Percentiles rank a stretch among this genome's conserved stretches.
phyloP scores from a whole-genome alignment of 1,284 basidiomycete genomes.

The Rhodofomes roseus region DNA sequence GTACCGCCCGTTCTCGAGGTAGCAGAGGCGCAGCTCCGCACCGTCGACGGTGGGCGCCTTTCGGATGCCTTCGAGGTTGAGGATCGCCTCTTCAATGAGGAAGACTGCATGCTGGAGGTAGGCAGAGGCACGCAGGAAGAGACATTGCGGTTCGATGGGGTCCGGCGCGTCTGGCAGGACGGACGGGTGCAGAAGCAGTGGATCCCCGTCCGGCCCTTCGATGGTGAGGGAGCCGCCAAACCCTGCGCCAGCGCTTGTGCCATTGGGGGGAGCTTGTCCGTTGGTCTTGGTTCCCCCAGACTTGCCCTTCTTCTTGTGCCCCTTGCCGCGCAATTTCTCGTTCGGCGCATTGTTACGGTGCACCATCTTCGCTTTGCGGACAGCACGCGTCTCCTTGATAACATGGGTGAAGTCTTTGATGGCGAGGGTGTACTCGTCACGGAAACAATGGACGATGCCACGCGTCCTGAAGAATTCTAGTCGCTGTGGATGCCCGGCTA shows the following conservation, averaged over 20 bases:
- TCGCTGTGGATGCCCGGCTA: constrained; percentile 62
- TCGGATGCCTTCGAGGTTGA: constrained; percentile 63
- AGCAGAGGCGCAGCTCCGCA: constrained; percentile 69
- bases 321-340: constrained; percentile 43
- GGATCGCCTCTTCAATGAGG: constrained; percentile 65
- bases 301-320: constrained; percentile 45
- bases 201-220: constrained; percentile 50
- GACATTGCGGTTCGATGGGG: constrained; percentile 75
- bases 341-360: constrained; percentile 40
- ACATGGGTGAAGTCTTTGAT: constrained; percentile 75
- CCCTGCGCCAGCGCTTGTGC: constrained; percentile 44
- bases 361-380: constrained; percentile 55
- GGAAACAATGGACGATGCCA: constrained; percentile 80
- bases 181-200: constrained; percentile 57
- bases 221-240: constrained; percentile 33
- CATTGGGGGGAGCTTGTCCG: constrained; percentile 60
- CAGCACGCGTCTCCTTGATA: constrained; percentile 66
- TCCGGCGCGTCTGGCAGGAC: constrained; percentile 70
- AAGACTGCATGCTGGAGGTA: constrained; percentile 73
- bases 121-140: constrained; percentile 76
- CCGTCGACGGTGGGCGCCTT: constrained; percentile 56
- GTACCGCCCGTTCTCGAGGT: constrained; percentile 64
- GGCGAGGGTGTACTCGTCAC: constrained; percentile 72
- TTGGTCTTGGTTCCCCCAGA: constrained; percentile 41
- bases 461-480: constrained; percentile 80